Conservation (phyloP, 1,284 basidiomycete species). For the Ceratobasidium sp. region DNA sequence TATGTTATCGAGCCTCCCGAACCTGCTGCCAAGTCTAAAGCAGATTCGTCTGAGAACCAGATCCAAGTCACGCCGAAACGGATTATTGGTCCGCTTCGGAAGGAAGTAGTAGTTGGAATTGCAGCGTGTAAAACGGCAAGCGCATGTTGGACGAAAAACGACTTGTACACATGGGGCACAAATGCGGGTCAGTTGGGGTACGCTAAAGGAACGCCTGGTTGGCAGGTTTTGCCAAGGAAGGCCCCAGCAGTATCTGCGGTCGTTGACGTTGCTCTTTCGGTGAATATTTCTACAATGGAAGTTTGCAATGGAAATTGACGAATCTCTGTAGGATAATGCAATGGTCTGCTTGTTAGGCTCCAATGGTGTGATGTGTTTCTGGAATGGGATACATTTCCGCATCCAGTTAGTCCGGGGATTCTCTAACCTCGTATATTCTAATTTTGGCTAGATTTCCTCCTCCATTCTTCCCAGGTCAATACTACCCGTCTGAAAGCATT, state of each 20-base stretch:
- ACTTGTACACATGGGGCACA: slow-evolving; percentile 97
- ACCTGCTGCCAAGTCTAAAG: slow-evolving; percentile 1
- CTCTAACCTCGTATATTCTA: slow-evolving; percentile 66
- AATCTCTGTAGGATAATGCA: slow-evolving; percentile 72
- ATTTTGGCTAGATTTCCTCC: slow-evolving; percentile 20
- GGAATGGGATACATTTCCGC: slow-evolving; percentile 81
- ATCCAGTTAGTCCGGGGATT: slow-evolving; percentile 83
- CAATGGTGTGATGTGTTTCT: slow-evolving; percentile 86
- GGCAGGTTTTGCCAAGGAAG: slow-evolving; percentile 85
- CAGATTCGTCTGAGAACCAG: slow-evolving; percentile 54
- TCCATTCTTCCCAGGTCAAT: slow-evolving; percentile 66
- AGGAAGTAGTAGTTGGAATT: slow-evolving; percentile 84
- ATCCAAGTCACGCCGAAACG: slow-evolving; percentile 85
- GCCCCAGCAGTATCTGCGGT: slow-evolving; percentile 85
- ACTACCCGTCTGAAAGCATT: slow-evolving; percentile 84
- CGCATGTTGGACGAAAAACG: slow-evolving; percentile 88
- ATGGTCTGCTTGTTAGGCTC: slow-evolving; percentile 83
- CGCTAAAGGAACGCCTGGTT: slow-evolving; percentile 78
- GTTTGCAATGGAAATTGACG: too few species aligned
- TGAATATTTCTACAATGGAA: slow-evolving; percentile 58
- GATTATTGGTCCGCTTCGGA: slow-evolving; percentile 84
- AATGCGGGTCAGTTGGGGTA: slow-evolving; percentile 95
- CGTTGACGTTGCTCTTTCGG: slow-evolving; percentile 77
- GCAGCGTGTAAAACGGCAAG: slow-evolving; percentile 91
- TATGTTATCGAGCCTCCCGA: slow-evolving; percentile 79